Percentiles rank a stretch among this genome's conserved stretches.
Conservation (phyloP, 495 filamentous ascomycete species). For the Immersiella caudata region DNA sequence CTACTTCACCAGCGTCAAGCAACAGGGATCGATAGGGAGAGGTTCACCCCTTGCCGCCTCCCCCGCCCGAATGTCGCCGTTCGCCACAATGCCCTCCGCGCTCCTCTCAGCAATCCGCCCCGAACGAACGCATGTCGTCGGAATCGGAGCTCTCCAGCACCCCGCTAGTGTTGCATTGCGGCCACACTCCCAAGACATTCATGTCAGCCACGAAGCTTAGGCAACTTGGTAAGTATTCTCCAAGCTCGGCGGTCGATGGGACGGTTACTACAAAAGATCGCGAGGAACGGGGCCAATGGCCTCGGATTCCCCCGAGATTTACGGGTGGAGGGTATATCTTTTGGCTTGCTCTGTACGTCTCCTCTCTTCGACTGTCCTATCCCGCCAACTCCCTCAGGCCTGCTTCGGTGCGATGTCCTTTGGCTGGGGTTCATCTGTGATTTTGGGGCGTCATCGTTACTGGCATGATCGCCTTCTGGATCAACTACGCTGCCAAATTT, state of each 20-base stretch:
- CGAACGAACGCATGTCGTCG: neutral
- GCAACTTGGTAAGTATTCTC: neutral
- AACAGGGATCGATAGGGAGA: too few relatives aligned
- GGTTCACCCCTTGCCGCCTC: too few relatives aligned
- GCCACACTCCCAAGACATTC: neutral
- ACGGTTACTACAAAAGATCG: constrained; percentile 61
- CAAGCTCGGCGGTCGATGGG: neutral
- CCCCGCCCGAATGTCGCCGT: too few relatives aligned
- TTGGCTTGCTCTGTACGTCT: constrained; percentile 68
- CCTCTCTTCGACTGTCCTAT: neutral
- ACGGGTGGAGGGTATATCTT: constrained; percentile 74
- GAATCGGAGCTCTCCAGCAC: neutral
- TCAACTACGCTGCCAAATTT: constrained; percentile 57
- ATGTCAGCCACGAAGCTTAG: neutral
- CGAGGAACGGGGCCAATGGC: constrained; percentile 81
- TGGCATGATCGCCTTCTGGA: constrained; percentile 60
- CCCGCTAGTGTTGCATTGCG: neutral
- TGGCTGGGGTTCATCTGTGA: constrained; percentile 67
- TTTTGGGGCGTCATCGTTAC: constrained; percentile 65
- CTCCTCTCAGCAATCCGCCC: too few relatives aligned
- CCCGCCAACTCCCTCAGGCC: constrained; percentile 41
- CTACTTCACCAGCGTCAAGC: too few relatives aligned
- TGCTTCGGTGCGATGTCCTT: constrained; percentile 81
- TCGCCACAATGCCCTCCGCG: too few relatives aligned
- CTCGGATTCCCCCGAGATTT: constrained; percentile 72